phyloP scores from a whole-genome alignment of 1,284 basidiomycete genomes.

The Ustilago cynodontis region DNA sequence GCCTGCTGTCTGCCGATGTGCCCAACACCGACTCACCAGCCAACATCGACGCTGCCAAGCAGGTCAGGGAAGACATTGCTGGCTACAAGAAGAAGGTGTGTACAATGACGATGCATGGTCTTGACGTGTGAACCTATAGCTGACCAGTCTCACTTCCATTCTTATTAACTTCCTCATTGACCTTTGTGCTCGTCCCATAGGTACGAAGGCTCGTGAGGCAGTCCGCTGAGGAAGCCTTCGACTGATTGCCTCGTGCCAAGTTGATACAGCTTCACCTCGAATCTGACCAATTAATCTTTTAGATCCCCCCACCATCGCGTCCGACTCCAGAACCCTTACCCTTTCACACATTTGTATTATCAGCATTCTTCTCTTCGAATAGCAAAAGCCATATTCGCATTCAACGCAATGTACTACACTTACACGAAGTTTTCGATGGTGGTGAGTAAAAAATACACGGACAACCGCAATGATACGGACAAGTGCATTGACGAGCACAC shows the following conservation, averaged over 20 bases:
- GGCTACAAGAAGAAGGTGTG: conserved; percentile 67
- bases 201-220: conserved; percentile 66
- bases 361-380: conserved; percentile 8
- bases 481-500: background rate
- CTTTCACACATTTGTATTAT: conserved; percentile 19
- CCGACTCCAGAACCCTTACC: background rate
- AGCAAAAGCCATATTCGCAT: background rate
- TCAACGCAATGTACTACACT: too few species aligned
- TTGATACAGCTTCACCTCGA: background rate
- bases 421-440: too few species aligned
- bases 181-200: conserved; percentile 14
- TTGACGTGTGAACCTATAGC: background rate
- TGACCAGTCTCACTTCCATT: background rate
- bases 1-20: conserved; percentile 88
- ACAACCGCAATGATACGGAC: too few species aligned
- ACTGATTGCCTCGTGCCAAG: conserved; percentile 13
- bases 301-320: background rate
- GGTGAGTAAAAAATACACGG: too few species aligned
- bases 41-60: conserved; percentile 85
- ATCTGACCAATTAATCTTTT: background rate
- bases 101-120: background rate
- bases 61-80: conserved; percentile 66
- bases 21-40: conserved; percentile 96
- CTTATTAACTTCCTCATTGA: background rate
- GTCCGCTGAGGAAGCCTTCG: conserved; percentile 65